Evolutionary conservation across 1,139 yeast genomes (phyloP).

Genomic region (Pneumocystis wakefieldiae): DNA sequence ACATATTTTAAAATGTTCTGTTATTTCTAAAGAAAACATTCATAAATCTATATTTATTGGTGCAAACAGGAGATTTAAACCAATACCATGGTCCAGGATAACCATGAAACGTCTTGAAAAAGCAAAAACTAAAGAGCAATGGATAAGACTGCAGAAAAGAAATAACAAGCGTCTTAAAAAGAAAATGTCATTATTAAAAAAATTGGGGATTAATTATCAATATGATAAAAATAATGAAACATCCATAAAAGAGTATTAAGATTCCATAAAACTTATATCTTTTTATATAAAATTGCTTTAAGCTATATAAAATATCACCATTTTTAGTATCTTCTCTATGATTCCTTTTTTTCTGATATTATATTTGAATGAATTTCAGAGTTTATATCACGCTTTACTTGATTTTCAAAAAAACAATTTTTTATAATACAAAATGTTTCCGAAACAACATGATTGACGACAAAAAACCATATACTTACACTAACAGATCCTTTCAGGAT

Average conservation of each 20-base stretch:
- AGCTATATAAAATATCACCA: neutral
- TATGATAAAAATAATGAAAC: constrained; percentile 11
- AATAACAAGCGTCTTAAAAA: constrained; percentile 36
- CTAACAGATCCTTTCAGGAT: constrained; percentile 6
- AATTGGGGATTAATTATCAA: constrained; percentile 34
- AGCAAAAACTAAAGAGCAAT: constrained; percentile 42
- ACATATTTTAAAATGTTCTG: constrained; percentile 59
- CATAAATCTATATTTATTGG: constrained; percentile 39
- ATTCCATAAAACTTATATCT: neutral
- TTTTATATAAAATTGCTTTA: neutral
- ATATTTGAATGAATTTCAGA: neutral
- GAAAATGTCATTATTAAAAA: constrained; percentile 30
- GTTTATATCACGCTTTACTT: neutral
- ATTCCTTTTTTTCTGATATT: neutral
- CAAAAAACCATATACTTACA: constrained; percentile 10
- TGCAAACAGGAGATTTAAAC: constrained; percentile 39
- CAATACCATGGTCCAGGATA: constrained; percentile 49
- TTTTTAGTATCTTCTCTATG: neutral
- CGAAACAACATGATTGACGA: constrained; percentile 2
- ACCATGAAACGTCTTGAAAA: constrained; percentile 41
- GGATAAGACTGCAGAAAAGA: constrained; percentile 43
- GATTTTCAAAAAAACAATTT: neutral
- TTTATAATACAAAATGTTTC: neutral
- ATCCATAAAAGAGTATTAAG: neutral
- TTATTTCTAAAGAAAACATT: constrained; percentile 33